Base-by-base conservation (phyloP, 2,329 filamentous ascomycete species). In the Endocalyx cinctus region DNA sequence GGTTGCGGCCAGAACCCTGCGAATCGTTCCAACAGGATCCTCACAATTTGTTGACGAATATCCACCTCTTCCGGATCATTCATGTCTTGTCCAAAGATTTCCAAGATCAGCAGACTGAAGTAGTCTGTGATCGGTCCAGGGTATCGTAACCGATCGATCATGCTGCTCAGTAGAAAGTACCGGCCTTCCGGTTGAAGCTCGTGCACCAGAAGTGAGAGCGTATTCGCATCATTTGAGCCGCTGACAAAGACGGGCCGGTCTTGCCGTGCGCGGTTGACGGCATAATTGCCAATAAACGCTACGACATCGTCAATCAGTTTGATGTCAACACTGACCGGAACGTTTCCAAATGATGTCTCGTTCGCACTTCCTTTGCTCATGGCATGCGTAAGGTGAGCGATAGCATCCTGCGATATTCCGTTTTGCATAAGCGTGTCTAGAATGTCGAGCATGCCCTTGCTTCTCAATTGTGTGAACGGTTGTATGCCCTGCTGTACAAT, bases 1-100 rank as follows among this genome's bases (percentile, higher is more conserved):
- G 94, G 90, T 58, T 97, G 90, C 33, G 90, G 90, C 65, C 89
- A 87, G 58, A 87, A 87, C 15, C 87, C 84, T 39, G 94, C 77
- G 29, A 96, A 69, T 30, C 92, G 79, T 69, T 98, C 92, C 23
- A 96, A 70, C 28, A 98, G 68, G 16, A 96, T 80, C 29, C 90
- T 79, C 33, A 87, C 87, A 38, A 98, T 90, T 58, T 94, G 87
- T 64, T 97, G 84, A 22, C 90, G 85, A 29, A 96, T 81, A 42
- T 88, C 84, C 2, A 73, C 74, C 50, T 90, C 86, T 52, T 92
- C 85, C 12, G 84, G 79, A 47, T 83, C 81, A 56, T 63, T 72
- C 52, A 73, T 67, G 64, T 92, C 85, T 43, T 78, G 77, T 14
- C 81, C 86, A 59, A 96, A 97, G 25, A 96, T 70, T 48, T 94